Conservation (phyloP, 2,329 filamentous ascomycete species). For the Aspergillus fischeri region DNA sequence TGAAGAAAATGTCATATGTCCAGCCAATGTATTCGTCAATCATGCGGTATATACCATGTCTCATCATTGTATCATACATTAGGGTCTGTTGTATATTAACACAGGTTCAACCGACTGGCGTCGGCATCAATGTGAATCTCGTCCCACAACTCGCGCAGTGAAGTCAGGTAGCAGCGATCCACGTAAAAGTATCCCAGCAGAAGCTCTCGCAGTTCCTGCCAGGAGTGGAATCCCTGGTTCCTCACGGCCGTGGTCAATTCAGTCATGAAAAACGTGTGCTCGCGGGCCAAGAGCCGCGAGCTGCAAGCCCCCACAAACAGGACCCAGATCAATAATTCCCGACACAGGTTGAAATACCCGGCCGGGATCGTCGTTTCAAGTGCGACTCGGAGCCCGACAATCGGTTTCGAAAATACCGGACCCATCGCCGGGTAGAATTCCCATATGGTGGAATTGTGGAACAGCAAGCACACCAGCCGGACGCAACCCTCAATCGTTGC, state of each 20-base stretch:
- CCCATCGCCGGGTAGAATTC: slow-evolving; percentile 35
- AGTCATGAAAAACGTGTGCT: slow-evolving; percentile 30
- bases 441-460: slow-evolving; percentile 39
- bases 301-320: slow-evolving; percentile 35
- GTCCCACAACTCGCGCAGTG: slow-evolving; percentile 31
- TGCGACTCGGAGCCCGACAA: slow-evolving; percentile 29
- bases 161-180: slow-evolving; percentile 30
- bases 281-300: slow-evolving; percentile 17
- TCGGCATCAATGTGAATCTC: slow-evolving; percentile 22
- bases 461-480: slow-evolving; percentile 35
- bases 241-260: slow-evolving; percentile 27
- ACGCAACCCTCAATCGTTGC: slow-evolving; percentile 35
- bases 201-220: slow-evolving; percentile 30
- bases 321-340: slow-evolving; percentile 34
- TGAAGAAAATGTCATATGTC: not conserved
- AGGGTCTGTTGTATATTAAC: not conserved
- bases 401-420: slow-evolving; percentile 32
- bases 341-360: slow-evolving; percentile 29
- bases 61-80: slow-evolving; percentile 15
- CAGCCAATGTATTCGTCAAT: not conserved
- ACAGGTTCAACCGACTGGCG: slow-evolving; percentile 4
- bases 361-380: slow-evolving; percentile 30
- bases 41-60: slow-evolving; percentile 8
- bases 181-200: slow-evolving; percentile 34
- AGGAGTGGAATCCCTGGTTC: slow-evolving; percentile 26